phyloP scores from a whole-genome alignment of 2,329 filamentous ascomycete genomes.

The Aspergillus arachidicola region DNA sequence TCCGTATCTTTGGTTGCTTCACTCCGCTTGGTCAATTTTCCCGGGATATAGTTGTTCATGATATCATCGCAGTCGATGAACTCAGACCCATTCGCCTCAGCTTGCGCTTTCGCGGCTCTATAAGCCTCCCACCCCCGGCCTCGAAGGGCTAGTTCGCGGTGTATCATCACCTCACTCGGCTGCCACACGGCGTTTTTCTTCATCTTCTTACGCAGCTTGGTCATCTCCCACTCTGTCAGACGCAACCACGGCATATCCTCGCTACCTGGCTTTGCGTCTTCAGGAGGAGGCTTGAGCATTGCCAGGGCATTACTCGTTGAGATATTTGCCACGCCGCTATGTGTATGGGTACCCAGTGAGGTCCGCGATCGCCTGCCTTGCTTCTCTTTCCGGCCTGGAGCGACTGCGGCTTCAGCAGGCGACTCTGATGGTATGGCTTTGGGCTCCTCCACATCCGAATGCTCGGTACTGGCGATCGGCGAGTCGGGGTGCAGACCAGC shows the following conservation, averaged over 20 bases:
- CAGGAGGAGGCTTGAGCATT: slow-evolving; percentile 60
- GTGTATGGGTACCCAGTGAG: slow-evolving; percentile 11
- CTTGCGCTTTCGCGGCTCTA: slow-evolving; percentile 52
- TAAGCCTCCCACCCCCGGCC: slow-evolving; percentile 58
- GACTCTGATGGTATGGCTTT: slow-evolving; percentile 27
- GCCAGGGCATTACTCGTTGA: slow-evolving; percentile 65
- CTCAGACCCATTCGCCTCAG: slow-evolving; percentile 54
- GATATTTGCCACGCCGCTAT: slow-evolving; percentile 46
- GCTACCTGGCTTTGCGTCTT: slow-evolving; percentile 62
- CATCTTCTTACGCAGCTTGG: slow-evolving; percentile 67
- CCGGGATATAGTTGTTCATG: slow-evolving; percentile 40
- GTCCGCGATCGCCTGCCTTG: slow-evolving; percentile 28
- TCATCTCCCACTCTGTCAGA: slow-evolving; percentile 69
- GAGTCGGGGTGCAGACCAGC: slow-evolving; percentile 46
- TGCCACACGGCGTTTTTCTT: slow-evolving; percentile 73
- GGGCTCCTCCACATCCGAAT: slow-evolving; percentile 46
- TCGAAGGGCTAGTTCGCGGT: slow-evolving; percentile 62
- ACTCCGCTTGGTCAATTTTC: slow-evolving; percentile 42
- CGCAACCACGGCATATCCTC: slow-evolving; percentile 65
- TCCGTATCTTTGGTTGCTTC: slow-evolving; percentile 44
- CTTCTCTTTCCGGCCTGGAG: slow-evolving; percentile 48
- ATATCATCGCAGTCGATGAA: slow-evolving; percentile 60
- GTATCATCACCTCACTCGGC: slow-evolving; percentile 68
- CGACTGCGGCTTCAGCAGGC: slow-evolving; percentile 16
- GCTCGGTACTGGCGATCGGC: slow-evolving; percentile 50